These are phyloP conservation scores for Fonsecaea pugnacius DNA, from an alignment of 2,329 filamentous ascomycete genomes.

Conservation along the genomic window DNA sequence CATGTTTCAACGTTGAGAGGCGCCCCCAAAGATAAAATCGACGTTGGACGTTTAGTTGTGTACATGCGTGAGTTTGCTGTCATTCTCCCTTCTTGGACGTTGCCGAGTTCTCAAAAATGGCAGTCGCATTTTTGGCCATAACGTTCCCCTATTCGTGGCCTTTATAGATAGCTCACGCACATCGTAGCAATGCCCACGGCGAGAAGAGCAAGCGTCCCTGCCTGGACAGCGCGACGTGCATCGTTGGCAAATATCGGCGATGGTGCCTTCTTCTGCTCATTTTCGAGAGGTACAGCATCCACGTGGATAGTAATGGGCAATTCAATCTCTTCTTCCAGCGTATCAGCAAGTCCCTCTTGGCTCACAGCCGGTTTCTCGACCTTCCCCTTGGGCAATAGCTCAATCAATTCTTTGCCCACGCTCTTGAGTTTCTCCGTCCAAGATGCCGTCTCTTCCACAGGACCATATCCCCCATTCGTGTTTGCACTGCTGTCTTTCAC, in stretches of 20 bases:
- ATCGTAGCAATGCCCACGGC: constrained; percentile 17
- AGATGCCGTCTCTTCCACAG: background rate
- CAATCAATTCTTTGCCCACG: background rate
- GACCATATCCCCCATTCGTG: background rate
- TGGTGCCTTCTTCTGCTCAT: background rate
- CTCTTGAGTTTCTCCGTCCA: constrained; percentile 11
- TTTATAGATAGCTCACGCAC: constrained; percentile 16
- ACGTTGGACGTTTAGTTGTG: background rate
- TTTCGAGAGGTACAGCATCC: background rate
- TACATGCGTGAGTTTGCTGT: background rate
- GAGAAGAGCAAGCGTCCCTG: constrained; percentile 19
- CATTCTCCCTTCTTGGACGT: background rate
- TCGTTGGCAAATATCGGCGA: background rate
- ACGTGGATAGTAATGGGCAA: background rate
- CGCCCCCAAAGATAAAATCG: background rate
- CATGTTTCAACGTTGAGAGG: background rate
- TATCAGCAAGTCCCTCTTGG: background rate
- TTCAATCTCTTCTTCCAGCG: background rate
- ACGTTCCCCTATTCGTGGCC: background rate
- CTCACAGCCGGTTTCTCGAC: background rate
- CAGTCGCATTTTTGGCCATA: background rate
- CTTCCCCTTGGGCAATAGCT: background rate
- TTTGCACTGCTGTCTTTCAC: background rate
- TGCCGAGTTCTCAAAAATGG: background rate
- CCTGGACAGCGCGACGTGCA: constrained; percentile 9